A percentile compares a stretch with the other conserved stretches of the same genome.
These are phyloP conservation scores for Erodium chrysanthum DNA, from an alignment of 441 rosid species.

Conservation along the genomic window DNA sequence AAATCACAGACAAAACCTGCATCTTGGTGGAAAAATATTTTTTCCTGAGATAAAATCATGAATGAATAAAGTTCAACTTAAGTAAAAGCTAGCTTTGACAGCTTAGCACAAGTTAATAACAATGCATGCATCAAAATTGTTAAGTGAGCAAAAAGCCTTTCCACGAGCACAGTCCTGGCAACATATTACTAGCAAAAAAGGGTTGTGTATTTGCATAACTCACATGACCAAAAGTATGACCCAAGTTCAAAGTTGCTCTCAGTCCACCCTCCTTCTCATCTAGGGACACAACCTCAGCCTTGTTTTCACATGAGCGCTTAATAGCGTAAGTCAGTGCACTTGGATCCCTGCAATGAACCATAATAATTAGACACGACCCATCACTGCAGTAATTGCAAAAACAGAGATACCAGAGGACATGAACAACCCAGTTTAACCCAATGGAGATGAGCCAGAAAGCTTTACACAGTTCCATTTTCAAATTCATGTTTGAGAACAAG, in stretches of 20 bases:
- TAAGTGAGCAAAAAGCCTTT: background rate
- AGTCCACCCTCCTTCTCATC: slow-evolving; percentile 95
- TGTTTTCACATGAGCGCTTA: slow-evolving; percentile 90
- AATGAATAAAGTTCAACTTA: background rate
- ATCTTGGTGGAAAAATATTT: background rate
- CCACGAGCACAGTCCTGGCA: background rate
- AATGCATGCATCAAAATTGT: background rate
- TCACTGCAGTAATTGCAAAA: background rate
- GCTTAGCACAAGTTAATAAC: background rate
- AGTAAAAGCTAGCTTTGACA: background rate
- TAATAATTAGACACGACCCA: background rate
- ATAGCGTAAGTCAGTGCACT: slow-evolving; percentile 79
- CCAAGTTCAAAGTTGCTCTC: slow-evolving; percentile 82
- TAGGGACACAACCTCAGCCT: slow-evolving; percentile 90
- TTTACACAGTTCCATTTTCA: background rate
- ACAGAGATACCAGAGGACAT: background rate
- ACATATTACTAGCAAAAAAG: background rate
- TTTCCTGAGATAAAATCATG: background rate
- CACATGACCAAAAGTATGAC: slow-evolving; percentile 98
- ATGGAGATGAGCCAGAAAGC: background rate
- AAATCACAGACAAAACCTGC: background rate
- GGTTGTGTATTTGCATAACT: slow-evolving; percentile 22
- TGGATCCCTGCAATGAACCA: slow-evolving; percentile 54
- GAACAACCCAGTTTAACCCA: background rate
- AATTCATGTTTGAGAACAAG: background rate